A percentile compares a stretch with the other conserved stretches of the same genome.
phyloP scores from a whole-genome alignment of 306 rosid species.

The Castanopsis chinensis region DNA sequence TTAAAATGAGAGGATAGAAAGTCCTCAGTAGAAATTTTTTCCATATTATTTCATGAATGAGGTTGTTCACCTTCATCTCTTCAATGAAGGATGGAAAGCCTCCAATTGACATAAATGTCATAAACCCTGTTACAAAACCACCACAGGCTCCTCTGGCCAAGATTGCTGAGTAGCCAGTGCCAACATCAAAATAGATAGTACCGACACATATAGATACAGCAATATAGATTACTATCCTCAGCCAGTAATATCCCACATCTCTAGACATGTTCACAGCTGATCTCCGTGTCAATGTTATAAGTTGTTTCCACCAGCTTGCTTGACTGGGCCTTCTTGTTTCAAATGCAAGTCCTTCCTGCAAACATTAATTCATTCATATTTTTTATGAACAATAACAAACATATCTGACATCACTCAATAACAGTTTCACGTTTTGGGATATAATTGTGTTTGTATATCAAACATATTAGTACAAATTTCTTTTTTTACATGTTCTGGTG shows the following conservation, averaged over 20 bases:
- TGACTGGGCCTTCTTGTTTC: conserved; percentile 50
- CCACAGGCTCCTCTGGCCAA: conserved; percentile 95
- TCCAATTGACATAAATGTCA: conserved; percentile 99
- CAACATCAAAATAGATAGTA: conserved; percentile 79
- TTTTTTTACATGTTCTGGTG: neutral
- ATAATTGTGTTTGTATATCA: neutral
- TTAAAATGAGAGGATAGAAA: neutral
- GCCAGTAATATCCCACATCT: conserved; percentile 98
- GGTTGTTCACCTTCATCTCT: conserved; percentile 78
- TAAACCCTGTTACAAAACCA: conserved; percentile 89
- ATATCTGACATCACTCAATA: neutral
- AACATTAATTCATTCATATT: conserved; percentile 9
- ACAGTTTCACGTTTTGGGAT: no score
- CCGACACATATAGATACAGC: conserved; percentile 88
- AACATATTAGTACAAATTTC: neutral
- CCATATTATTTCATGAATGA: neutral
- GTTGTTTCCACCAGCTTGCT: conserved; percentile 92
- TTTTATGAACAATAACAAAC: neutral
- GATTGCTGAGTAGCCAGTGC: conserved; percentile 80
- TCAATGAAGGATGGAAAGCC: conserved; percentile 95
- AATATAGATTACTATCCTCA: conserved; percentile 82
- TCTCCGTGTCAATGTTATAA: conserved; percentile 65
- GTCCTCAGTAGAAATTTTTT: neutral
- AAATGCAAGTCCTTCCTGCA: conserved; percentile 56
- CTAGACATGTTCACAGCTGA: conserved; percentile 88